These are phyloP conservation scores for Dictyostelium purpureum DNA, from an alignment of 78 protist species.

Conservation along the genomic window DNA sequence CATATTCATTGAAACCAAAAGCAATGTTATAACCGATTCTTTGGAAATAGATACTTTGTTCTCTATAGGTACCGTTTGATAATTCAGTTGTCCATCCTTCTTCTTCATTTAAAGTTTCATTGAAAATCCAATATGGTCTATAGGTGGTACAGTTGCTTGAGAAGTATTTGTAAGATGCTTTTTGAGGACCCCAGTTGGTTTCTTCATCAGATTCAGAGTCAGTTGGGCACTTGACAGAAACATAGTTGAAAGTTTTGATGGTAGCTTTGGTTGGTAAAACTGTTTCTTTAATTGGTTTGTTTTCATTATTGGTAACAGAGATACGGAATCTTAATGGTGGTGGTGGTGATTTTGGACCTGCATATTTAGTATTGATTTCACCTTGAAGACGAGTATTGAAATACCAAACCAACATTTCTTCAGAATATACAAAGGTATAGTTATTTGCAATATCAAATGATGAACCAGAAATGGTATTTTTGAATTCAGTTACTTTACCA, in stretches of 20 bases:
- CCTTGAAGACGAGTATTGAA: not conserved
- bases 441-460: not conserved
- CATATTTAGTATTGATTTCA: slow-evolving; percentile 13
- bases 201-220: not conserved
- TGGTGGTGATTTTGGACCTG: not conserved
- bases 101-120: slow-evolving; percentile 11
- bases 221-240: not conserved
- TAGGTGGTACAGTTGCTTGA: not conserved
- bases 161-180: slow-evolving; percentile 6
- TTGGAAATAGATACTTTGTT: not conserved
- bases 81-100: not conserved
- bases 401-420: not conserved
- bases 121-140: not conserved
- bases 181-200: slow-evolving; percentile 16
- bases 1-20: slow-evolving; percentile 1
- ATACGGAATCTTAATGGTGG: slow-evolving; percentile 16
- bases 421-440: not conserved
- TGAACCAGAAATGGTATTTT: not conserved
- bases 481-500: slow-evolving; percentile 3
- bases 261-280: not conserved
- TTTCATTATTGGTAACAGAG: not conserved
- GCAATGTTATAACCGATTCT: slow-evolving; percentile 4
- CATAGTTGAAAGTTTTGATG: not conserved
- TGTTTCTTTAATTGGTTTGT: not conserved
- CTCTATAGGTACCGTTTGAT: not conserved